phyloP scores from a whole-genome alignment of 345 rosid genomes.

The Cardamine chenopodiifolia region DNA sequence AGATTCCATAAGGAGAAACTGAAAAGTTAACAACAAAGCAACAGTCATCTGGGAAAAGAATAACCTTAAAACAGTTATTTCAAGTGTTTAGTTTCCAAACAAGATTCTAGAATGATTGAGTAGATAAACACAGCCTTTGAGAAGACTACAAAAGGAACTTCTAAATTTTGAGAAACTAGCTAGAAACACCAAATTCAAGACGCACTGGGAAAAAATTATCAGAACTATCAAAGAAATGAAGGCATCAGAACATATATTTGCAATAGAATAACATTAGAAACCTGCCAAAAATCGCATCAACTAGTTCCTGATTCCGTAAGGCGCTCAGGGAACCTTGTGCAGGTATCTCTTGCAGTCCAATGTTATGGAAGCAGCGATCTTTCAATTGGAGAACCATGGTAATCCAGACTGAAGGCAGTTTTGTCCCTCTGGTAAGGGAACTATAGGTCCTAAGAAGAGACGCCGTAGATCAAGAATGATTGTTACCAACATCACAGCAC shows the following conservation, averaged over 20 bases:
- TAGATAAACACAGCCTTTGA: constrained; percentile 1
- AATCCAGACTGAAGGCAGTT: constrained; percentile 75
- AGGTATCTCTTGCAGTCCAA: constrained; percentile 1
- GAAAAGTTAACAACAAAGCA: constrained; percentile 1
- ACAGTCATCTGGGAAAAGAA: constrained; percentile 10
- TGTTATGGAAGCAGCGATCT: background rate
- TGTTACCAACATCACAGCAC: constrained; percentile 96
- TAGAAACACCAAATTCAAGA: background rate
- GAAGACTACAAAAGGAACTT: constrained; percentile 1
- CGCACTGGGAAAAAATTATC: background rate
- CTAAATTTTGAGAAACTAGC: constrained; percentile 2
- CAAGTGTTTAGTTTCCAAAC: background rate
- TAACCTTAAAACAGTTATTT: background rate
- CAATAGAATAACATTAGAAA: constrained; percentile 61
- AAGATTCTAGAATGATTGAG: constrained; percentile 3
- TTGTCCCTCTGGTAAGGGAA: constrained; percentile 54
- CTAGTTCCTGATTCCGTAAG: background rate
- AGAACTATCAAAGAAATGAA: background rate
- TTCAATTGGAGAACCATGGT: constrained; percentile 66
- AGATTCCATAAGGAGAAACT: background rate
- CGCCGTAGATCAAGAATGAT: constrained; percentile 97
- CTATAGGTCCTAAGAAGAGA: constrained; percentile 87
- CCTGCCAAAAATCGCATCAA: background rate
- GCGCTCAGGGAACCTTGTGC: background rate
- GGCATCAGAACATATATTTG: constrained; percentile 60